Percentiles rank a stretch among this genome's conserved stretches.
Evolutionary conservation across 495 filamentous ascomycete species (phyloP).

Genomic region (Cercophora samala): DNA sequence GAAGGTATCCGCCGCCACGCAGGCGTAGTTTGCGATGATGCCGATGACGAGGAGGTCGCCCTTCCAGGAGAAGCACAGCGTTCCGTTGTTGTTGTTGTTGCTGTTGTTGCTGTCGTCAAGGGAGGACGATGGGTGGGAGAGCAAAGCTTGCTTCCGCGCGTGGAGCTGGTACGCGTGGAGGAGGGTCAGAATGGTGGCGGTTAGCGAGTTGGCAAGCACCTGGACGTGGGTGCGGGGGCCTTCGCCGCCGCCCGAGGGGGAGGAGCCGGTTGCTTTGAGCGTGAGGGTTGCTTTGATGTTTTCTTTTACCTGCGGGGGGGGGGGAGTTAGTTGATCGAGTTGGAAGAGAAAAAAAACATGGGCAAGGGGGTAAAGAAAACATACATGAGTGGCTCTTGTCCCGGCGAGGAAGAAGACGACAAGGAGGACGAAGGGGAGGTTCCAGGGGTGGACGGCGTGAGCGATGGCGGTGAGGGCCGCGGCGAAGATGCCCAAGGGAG

Average conservation of each 20-base stretch:
- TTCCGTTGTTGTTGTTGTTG: constrained; percentile 32
- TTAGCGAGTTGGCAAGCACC: constrained; percentile 83
- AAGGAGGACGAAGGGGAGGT: constrained; percentile 77
- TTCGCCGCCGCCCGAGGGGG: constrained; percentile 60
- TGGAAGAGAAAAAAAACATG: too few species aligned
- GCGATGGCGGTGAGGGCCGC: constrained; percentile 69
- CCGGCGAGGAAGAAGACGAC: constrained; percentile 83
- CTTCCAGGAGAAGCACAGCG: constrained; percentile 48
- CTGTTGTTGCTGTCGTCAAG: too few species aligned
- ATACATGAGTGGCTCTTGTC: constrained; percentile 76
- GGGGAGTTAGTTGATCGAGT: too few species aligned
- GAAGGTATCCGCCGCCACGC: constrained; percentile 89
- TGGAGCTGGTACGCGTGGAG: constrained; percentile 66
- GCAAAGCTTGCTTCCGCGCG: constrained; percentile 34
- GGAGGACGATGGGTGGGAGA: constrained; percentile 13
- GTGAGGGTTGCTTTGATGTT: constrained; percentile 80
- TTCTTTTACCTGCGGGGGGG: constrained; percentile 65
- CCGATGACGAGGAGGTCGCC: constrained; percentile 56
- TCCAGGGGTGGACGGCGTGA: constrained; percentile 89
- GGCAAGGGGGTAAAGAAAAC: not conserved
- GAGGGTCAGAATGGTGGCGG: constrained; percentile 69
- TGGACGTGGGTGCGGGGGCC: constrained; percentile 80
- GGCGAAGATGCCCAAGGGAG: constrained; percentile 64
- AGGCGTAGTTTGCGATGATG: constrained; percentile 77
- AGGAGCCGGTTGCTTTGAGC: constrained; percentile 63